phyloP scores from a whole-genome alignment of 1,284 basidiomycete species.

The Apiotrichum porosum region DNA sequence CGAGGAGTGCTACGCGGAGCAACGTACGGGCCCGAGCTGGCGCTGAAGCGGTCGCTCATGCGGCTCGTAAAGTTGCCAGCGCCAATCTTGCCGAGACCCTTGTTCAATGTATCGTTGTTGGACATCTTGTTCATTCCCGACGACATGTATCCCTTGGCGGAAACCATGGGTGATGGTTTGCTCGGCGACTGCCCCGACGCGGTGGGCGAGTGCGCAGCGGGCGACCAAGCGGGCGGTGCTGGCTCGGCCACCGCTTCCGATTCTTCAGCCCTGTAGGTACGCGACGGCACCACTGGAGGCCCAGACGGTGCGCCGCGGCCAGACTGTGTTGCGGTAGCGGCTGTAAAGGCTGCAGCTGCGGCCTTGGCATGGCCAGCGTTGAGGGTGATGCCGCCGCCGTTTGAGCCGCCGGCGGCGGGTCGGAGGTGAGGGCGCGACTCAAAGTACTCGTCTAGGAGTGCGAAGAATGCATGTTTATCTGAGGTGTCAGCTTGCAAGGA shows the following conservation, averaged over 20 bases:
- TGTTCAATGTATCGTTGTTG: slow-evolving; percentile 12
- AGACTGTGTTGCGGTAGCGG: background rate
- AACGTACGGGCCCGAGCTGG: too few relatives aligned
- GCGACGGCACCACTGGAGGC: background rate
- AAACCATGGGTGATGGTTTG: background rate
- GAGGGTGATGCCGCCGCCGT: background rate
- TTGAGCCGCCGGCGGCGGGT: background rate
- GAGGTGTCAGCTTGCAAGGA: background rate
- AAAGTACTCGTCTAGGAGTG: slow-evolving; percentile 46
- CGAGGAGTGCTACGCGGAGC: too few relatives aligned
- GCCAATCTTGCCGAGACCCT: slow-evolving; percentile 20
- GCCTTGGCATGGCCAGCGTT: background rate
- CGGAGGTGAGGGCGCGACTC: slow-evolving; percentile 38
- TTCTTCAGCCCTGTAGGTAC: background rate
- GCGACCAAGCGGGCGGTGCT: background rate
- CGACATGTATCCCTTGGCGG: slow-evolving; percentile 26
- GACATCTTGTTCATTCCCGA: slow-evolving; percentile 23
- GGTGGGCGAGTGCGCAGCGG: background rate
- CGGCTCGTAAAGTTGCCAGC: slow-evolving; percentile 10
- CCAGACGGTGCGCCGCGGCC: background rate
- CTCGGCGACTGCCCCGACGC: too few relatives aligned
- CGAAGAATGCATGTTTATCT: slow-evolving; percentile 42
- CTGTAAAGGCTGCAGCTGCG: slow-evolving; percentile 1
- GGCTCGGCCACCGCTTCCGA: background rate
- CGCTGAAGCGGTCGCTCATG: background rate